Evolutionary conservation across 2,329 filamentous ascomycete genomes (phyloP), one percentile per base, ranked within the genome.

Genomic region (Stagonosporopsis chrysanthemi): DNA sequence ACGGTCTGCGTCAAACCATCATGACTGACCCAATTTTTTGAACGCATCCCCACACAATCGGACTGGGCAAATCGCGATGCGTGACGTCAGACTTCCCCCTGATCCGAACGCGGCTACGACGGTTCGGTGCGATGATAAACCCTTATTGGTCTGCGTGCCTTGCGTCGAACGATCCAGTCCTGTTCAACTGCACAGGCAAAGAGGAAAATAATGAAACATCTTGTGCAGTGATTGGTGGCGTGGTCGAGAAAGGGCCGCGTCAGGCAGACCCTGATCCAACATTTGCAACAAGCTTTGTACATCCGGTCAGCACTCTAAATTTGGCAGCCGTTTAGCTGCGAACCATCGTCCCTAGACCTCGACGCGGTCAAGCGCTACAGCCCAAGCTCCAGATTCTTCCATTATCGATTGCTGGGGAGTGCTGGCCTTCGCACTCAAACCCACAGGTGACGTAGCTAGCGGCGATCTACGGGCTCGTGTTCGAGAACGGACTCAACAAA

Each of bases 401-500:
- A 33, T 38, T 52, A 47, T 47, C 38, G 47, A 43, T 47, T 50
- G 50, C 48, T 26, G 29, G 54, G 47, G 43, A 42, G 17, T 35
- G 44, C 35, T 40, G 40, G 49, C 9, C 17, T 33, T 53, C 35
- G 44, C 43, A 40, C 29, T 15, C 40, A 28, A 45, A 46, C 24
- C 56, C 56, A 53, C 45, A 33, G 23, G 52, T 61, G 59, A 61
- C 59, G 59, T 61, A 53, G 51, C 44, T 49, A 58, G 54, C 55
- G 48, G 55, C 58, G 51, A 61, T 61, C 42, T 6, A 36, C 55
- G 52, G 29, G 55, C 7, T 58, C 45, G 46, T 39, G 46, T 50
- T 58, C 49, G 44, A 57, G 58, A 52, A 55, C 51, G 19, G n/a
- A 52, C 51, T 50, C 59, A 58, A 61, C 51, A 61, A 58, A 55